Conservation (phyloP, 2,329 filamentous ascomycete species). For the Colletotrichum destructivum region DNA sequence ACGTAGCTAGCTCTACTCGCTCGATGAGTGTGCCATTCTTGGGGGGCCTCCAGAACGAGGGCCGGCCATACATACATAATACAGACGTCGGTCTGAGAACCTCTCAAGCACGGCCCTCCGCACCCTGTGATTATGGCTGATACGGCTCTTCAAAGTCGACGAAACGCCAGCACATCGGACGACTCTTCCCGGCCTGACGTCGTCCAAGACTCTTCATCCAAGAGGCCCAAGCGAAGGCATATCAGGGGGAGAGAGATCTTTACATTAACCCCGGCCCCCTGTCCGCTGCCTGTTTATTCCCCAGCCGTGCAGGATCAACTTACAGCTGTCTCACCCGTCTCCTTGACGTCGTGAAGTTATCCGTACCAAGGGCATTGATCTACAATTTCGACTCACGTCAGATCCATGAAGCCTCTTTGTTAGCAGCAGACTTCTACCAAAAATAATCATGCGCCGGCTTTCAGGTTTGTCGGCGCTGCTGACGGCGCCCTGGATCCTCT, state of each 20-base stretch:
- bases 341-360: not conserved
- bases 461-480: slow-evolving; percentile 1
- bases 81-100: not conserved
- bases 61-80: not conserved
- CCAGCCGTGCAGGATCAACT: not conserved
- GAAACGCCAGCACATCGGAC: slow-evolving; percentile 21
- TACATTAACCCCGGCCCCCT: not conserved
- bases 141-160: slow-evolving; percentile 16
- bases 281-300: not conserved
- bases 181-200: slow-evolving; percentile 19
- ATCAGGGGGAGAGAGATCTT: not conserved
- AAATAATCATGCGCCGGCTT: slow-evolving; percentile 9
- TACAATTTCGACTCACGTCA: no score
- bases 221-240: slow-evolving; percentile 1
- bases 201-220: not conserved
- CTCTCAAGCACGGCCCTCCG: slow-evolving; percentile 9
- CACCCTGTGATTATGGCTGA: not conserved
- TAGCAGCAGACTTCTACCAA: not conserved
- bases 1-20: no score
- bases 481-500: slow-evolving; percentile 33
- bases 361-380: not conserved
- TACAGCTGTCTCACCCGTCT: slow-evolving; percentile 9
- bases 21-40: no score
- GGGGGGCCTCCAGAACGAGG: not conserved
- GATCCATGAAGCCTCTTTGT: not conserved